These are phyloP conservation scores for Globomyces pollinis-pini DNA, from an alignment of 192 early-diverging fungal genomes.

Conservation along the genomic window DNA sequence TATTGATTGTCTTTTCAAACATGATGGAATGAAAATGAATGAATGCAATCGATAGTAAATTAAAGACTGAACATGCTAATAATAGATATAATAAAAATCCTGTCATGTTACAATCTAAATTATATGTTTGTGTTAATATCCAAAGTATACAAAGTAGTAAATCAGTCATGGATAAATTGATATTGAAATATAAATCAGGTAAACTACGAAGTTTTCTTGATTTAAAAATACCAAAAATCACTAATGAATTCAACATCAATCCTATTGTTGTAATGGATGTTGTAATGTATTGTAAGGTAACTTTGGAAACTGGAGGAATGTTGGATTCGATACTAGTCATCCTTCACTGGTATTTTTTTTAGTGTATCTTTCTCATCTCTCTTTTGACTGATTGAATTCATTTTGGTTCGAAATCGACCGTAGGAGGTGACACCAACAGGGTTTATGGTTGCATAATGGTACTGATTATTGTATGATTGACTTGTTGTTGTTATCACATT, in stretches of 20 bases:
- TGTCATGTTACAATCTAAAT: not conserved
- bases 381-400: no score
- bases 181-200: not conserved
- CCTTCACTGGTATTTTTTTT: no score
- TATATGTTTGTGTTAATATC: not conserved
- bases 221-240: not conserved
- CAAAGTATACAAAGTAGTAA: not conserved
- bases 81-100: slow-evolving; percentile 5
- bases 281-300: not conserved
- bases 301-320: no score
- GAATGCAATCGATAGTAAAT: not conserved
- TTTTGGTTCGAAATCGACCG: no score
- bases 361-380: no score
- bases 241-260: not conserved
- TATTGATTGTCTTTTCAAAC: not conserved
- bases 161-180: slow-evolving; percentile 5
- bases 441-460: no score
- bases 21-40: not conserved
- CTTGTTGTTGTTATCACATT: no score
- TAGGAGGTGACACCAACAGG: no score
- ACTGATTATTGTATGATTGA: no score
- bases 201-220: not conserved
- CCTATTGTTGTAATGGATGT: not conserved
- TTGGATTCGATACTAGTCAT: no score
- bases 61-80: slow-evolving; percentile 5